A percentile compares a stretch with the other conserved stretches of the same genome.
Evolutionary conservation across 345 rosid species (phyloP).

Genomic region (Lepidium didymum): DNA sequence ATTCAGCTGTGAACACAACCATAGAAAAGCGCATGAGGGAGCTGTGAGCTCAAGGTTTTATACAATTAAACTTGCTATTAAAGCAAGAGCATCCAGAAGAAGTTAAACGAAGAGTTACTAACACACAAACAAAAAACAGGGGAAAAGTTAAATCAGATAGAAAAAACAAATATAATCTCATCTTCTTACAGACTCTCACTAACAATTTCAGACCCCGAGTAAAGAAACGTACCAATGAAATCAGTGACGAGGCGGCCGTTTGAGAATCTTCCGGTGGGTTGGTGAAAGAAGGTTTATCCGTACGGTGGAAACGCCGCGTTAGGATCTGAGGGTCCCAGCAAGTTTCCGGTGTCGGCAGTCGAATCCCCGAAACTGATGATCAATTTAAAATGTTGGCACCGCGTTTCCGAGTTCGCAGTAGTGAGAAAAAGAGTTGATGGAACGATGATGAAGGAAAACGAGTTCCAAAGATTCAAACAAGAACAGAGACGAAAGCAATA

Average conservation of each 20-base stretch:
- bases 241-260: conserved; percentile 49
- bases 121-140: neutral
- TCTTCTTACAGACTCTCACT: too few species aligned
- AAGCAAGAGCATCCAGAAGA: neutral
- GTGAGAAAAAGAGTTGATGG: neutral
- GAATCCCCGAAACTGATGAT: conserved; percentile 61
- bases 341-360: conserved; percentile 47
- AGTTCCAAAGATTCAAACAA: too few species aligned
- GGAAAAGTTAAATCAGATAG: neutral
- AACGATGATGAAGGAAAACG: too few species aligned
- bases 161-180: neutral
- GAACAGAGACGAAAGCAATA: too few species aligned
- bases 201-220: neutral
- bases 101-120: neutral
- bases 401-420: neutral
- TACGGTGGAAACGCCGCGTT: conserved; percentile 32
- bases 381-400: conserved; percentile 13
- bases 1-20: conserved; percentile 29
- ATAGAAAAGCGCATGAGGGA: neutral
- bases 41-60: neutral
- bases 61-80: neutral
- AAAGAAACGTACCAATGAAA: conserved; percentile 36
- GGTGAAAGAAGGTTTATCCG: conserved; percentile 41
- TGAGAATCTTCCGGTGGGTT: conserved; percentile 42
- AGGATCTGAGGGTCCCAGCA: conserved; percentile 2